Evolutionary conservation across 805 yeast species (phyloP), one percentile per base, ranked within the genome.

Genomic region (Blastobotrys terrestris): DNA sequence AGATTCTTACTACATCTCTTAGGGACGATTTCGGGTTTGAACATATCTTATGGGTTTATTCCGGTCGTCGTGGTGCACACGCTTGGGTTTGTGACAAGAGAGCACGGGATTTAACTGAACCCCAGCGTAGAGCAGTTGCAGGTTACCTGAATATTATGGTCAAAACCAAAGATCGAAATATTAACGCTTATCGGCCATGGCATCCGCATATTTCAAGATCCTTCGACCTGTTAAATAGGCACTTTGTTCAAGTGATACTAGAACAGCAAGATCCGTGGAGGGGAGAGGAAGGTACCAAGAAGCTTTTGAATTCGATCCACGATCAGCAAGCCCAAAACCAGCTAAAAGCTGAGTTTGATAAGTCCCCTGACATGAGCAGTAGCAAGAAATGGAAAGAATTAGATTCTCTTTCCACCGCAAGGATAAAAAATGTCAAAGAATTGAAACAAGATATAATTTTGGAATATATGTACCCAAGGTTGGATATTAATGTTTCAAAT

Each of bases 21-120:
- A 72, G 80, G 50, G 89, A 88, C 49, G 98, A 92, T 68, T 94
- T 94, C 69, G 98, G 97, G 0, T 91, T 87, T 67, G 72, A 81
- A 55, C 84, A 88, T 67, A 74, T 89, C 64, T 74, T 94, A 48
- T 94, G 98, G 98, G 96, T 92, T 3, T 94, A 88, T 65, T 89
- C 97, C 0, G 99, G 99, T 46, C 85, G 99, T 75, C 87, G 99
- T 78, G 99, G 99, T 68, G 96, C 95, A 14, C 99, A 94, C 75
- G 95, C 98, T 63, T 94, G 99, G 99, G 77, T 94, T 20, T 87
- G 96, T 68, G 99, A 94, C 66, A 70, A 77, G 52, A 73, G 91
- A 47, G 97, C 97, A 0, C 73, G 97, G 53, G 62, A 67, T 1
- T 68, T 94, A 56, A 85, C 80, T 57, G 98, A 94, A 66, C 62